Evolutionary conservation across 1,284 basidiomycete species (phyloP).

Genomic region (Fomitopsis schrenkii): DNA sequence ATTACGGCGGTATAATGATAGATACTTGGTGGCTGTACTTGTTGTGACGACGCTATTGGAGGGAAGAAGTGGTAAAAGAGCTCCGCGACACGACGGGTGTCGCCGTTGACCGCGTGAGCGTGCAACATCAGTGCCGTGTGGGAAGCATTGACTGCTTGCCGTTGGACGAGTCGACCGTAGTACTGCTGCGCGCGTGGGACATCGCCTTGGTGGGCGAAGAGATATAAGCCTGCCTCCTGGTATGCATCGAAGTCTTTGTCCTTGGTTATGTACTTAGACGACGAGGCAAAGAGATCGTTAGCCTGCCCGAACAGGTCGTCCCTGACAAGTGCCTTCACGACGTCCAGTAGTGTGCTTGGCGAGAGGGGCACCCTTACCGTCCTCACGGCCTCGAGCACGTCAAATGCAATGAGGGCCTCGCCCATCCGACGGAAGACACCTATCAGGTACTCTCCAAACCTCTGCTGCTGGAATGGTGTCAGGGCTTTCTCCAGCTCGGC

Average conservation of each 20-base stretch:
- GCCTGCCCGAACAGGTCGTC: conserved; percentile 39
- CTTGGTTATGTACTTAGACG: conserved; percentile 11
- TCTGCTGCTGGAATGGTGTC: conserved; percentile 24
- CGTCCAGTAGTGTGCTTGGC: conserved; percentile 26
- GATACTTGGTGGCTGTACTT: conserved; percentile 31
- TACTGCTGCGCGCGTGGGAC: conserved; percentile 36
- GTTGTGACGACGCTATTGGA: background rate
- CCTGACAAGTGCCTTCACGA: conserved; percentile 45
- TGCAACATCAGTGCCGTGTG: conserved; percentile 49
- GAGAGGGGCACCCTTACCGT: conserved; percentile 30
- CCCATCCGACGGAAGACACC: conserved; percentile 30
- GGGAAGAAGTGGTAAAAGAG: conserved; percentile 58
- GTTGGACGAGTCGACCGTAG: conserved; percentile 35
- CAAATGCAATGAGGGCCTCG: conserved; percentile 36
- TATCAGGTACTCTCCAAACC: conserved; percentile 39
- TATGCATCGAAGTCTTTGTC: conserved; percentile 25
- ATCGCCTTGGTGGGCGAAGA: conserved; percentile 52
- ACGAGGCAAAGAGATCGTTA: conserved; percentile 33
- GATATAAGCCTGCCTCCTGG: conserved; percentile 43
- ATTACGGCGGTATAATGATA: conserved; percentile 57
- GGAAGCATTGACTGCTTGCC: conserved; percentile 22
- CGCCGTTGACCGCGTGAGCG: conserved; percentile 45
- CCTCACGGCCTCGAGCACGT: conserved; percentile 40
- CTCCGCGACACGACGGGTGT: conserved; percentile 36
- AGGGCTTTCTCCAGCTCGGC: conserved; percentile 21